These are phyloP conservation scores for Zopfia rhizophila DNA, from an alignment of 2,329 filamentous ascomycete species.

Conservation along the genomic window DNA sequence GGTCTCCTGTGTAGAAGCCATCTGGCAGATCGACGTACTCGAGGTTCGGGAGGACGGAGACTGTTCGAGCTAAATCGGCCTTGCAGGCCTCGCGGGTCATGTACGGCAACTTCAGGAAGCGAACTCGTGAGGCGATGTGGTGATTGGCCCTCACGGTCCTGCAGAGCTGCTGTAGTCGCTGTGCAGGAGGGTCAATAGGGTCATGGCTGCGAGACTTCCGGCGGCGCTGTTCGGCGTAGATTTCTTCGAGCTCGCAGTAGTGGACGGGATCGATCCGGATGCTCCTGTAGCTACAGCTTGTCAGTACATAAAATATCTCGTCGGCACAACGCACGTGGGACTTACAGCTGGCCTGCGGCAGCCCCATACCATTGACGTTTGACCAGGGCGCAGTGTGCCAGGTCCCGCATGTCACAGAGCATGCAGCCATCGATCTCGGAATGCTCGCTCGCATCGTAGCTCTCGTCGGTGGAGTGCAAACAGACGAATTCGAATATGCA, in stretches of 20 bases:
- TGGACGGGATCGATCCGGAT: constrained; percentile 94
- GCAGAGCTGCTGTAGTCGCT: constrained; percentile 80
- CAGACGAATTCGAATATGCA: constrained; percentile 85
- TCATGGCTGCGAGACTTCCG: constrained; percentile 72
- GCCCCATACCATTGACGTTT: constrained; percentile 75
- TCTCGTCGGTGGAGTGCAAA: constrained; percentile 77
- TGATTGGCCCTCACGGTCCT: constrained; percentile 83
- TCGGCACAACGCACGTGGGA: constrained; percentile 31
- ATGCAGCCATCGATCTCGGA: constrained; percentile 84
- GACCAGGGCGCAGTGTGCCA: constrained; percentile 80
- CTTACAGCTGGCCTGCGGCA: constrained; percentile 72
- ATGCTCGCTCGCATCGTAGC: constrained; percentile 83
- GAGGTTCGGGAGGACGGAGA: constrained; percentile 85
- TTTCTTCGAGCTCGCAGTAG: constrained; percentile 88
- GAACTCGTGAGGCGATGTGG: constrained; percentile 74
- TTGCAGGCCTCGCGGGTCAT: constrained; percentile 93
- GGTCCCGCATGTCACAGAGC: constrained; percentile 91
- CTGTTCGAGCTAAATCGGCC: constrained; percentile 83
- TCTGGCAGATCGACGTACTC: constrained; percentile 91
- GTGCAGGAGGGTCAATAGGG: constrained; percentile 80
- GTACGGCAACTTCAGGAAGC: constrained; percentile 89
- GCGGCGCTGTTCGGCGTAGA: constrained; percentile 77
- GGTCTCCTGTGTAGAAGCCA: constrained; percentile 85
- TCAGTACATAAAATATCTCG: constrained; percentile 15
- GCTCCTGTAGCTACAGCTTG: constrained; percentile 75